Conservation (phyloP, 495 filamentous ascomycete species). For the Cairneyella variabilis region DNA sequence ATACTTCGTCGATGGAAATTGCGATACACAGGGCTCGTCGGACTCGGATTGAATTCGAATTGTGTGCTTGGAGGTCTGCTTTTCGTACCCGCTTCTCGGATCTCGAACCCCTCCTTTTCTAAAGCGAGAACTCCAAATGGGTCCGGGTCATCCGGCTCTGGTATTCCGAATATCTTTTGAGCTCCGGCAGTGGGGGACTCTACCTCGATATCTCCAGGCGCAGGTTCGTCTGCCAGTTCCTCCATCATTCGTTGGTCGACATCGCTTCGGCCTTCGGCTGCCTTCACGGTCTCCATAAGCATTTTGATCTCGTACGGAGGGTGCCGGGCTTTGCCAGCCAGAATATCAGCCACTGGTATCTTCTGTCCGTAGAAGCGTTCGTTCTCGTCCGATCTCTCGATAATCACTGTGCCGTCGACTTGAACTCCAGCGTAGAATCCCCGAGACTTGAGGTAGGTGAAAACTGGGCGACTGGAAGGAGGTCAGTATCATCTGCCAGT, state of each 20-base stretch:
- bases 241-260: constrained; percentile 57
- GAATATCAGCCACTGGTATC: constrained; percentile 72
- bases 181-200: constrained; percentile 37
- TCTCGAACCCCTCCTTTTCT: constrained; percentile 78
- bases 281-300: constrained; percentile 76
- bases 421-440: constrained; percentile 81
- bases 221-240: constrained; percentile 49
- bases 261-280: constrained; percentile 74
- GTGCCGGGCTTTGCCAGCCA: constrained; percentile 72
- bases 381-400: constrained; percentile 85
- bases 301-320: constrained; percentile 60
- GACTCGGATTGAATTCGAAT: constrained; percentile 76
- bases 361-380: constrained; percentile 77
- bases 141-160: constrained; percentile 74
- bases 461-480: constrained; percentile 54
- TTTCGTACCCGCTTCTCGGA: constrained; percentile 77
- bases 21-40: constrained; percentile 69
- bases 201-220: constrained; percentile 70
- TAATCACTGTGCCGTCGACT: constrained; percentile 78
- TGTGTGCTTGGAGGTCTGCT: constrained; percentile 63
- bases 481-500: not conserved
- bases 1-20: constrained; percentile 66
- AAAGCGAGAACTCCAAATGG: constrained; percentile 85
- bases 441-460: constrained; percentile 84
- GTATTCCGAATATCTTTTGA: constrained; percentile 62